These are phyloP conservation scores for Curvularia eragrostidis DNA, from an alignment of 2,329 filamentous ascomycete species.

Conservation along the genomic window DNA sequence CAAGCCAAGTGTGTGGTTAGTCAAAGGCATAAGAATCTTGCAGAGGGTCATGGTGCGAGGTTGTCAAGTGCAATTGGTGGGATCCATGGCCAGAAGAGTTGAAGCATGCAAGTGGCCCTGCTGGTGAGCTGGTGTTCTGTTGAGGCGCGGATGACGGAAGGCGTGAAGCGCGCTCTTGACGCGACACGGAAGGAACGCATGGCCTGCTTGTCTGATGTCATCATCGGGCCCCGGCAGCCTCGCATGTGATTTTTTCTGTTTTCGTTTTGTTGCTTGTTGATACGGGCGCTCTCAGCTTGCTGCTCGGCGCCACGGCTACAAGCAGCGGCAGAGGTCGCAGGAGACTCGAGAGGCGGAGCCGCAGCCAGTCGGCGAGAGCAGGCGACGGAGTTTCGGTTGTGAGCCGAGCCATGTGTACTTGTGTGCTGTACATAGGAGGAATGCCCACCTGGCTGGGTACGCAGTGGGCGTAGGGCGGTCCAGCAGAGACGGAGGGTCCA, in stretches of 20 bases:
- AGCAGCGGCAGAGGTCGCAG: neutral
- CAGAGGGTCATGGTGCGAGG: neutral
- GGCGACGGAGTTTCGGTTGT: neutral
- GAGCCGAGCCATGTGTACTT: neutral
- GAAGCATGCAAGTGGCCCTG: too few relatives aligned
- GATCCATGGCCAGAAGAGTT: neutral
- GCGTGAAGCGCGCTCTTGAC: constrained; percentile 8
- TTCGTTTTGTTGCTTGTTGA: neutral
- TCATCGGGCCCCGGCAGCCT: neutral
- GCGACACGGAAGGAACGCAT: constrained; percentile 4
- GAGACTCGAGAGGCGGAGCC: neutral
- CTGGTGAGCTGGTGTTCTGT: constrained; percentile 10
- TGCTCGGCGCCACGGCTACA: neutral
- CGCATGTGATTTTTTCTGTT: neutral
- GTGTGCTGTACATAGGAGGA: neutral
- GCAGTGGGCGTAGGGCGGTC: constrained; percentile 2
- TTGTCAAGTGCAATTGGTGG: neutral
- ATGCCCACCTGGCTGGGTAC: constrained; percentile 2
- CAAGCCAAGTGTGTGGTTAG: constrained; percentile 1
- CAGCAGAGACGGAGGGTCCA: constrained; percentile 13
- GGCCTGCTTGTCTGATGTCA: constrained; percentile 1
- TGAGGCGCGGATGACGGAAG: constrained; percentile 19
- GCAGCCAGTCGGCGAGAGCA: neutral
- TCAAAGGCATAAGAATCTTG: neutral
- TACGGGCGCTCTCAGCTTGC: neutral